Conservation (phyloP, 306 rosid genomes). For the Prunus fruticosa region DNA sequence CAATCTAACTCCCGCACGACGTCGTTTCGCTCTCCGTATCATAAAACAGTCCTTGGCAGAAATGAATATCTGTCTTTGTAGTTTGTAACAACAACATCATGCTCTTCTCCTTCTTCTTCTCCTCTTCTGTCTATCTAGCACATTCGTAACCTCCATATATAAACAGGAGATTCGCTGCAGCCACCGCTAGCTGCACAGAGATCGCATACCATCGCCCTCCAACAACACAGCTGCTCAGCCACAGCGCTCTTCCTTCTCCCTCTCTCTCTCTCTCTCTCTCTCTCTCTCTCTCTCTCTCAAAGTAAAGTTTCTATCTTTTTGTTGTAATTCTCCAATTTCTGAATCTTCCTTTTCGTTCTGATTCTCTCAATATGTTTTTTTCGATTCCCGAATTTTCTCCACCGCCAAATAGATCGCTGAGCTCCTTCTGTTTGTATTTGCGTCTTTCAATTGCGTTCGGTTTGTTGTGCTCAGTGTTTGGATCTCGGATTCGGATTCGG, state of each 20-base stretch:
- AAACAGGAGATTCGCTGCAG: not conserved
- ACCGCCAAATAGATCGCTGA: not conserved
- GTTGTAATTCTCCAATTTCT: not conserved
- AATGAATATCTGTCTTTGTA: not conserved
- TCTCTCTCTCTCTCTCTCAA: no score
- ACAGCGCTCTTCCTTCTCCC: not conserved
- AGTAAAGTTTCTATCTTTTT: not conserved
- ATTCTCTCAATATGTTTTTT: not conserved
- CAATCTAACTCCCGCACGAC: not conserved
- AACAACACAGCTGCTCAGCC: not conserved
- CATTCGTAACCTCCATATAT: not conserved
- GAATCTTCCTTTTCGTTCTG: not conserved
- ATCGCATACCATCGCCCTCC: not conserved
- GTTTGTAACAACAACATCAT: not conserved
- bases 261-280: not conserved
- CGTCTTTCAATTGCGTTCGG: not conserved
- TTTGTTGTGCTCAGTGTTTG: not conserved
- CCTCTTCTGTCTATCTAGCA: not conserved
- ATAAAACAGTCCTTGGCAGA: not conserved
- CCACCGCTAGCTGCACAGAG: conserved; percentile 15
- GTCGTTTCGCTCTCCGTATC: not conserved
- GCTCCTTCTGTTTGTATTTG: not conserved
- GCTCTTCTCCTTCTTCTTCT: not conserved
- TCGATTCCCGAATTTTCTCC: not conserved
- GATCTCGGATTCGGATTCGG: conserved; percentile 23